Conservation (phyloP, 2,329 filamentous ascomycete species). For the Alternaria dauci region DNA sequence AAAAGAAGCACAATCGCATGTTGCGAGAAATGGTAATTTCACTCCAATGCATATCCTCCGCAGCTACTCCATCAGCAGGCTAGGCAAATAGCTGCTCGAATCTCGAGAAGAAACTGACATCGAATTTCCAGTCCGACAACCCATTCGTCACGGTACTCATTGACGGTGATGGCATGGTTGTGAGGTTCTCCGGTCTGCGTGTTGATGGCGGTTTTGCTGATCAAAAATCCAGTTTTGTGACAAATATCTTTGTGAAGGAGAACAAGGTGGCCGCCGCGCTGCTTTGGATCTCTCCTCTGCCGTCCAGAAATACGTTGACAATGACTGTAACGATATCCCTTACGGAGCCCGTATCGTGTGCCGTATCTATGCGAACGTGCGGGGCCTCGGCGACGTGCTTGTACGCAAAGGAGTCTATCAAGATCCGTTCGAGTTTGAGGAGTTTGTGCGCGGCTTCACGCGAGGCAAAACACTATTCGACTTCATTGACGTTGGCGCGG, state of each 20-base stretch:
- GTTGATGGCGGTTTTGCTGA: conserved; percentile 10
- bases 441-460: conserved; percentile 66
- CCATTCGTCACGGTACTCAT: conserved; percentile 64
- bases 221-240: conserved; percentile 55
- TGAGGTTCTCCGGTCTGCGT: conserved; percentile 11
- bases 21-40: conserved; percentile 38
- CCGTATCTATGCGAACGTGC: conserved; percentile 64
- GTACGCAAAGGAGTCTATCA: conserved; percentile 56
- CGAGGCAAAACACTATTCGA: conserved; percentile 56
- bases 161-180: conserved; percentile 64
- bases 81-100: not conserved
- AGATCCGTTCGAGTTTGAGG: conserved; percentile 55
- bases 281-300: conserved; percentile 59
- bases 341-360: conserved; percentile 58
- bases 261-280: conserved; percentile 62
- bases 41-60: not conserved
- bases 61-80: not conserved
- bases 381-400: conserved; percentile 60
- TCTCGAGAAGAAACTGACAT: conserved; percentile 1
- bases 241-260: conserved; percentile 59
- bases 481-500: conserved; percentile 57
- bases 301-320: conserved; percentile 55
- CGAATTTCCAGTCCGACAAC: conserved; percentile 43
- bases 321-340: conserved; percentile 48
- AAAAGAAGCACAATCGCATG: conserved; percentile 24